Evolutionary conservation across 495 filamentous ascomycete genomes (phyloP), one percentile per base, ranked within the genome.

Genomic region (Astrothelium subdiscretum): DNA sequence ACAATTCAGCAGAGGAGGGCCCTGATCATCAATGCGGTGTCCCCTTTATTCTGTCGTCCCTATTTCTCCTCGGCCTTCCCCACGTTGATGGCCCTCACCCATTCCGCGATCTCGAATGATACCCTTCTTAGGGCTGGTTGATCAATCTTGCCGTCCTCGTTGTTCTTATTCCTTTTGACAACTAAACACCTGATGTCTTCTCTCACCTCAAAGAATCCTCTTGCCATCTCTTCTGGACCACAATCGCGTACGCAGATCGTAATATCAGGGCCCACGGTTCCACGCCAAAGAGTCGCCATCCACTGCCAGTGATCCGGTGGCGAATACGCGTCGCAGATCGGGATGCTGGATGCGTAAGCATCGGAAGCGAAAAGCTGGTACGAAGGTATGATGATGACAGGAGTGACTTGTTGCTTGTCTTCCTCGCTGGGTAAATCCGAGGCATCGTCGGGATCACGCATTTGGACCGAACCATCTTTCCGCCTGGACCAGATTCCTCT

Each of bases 261-360:
- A 63, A 97, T 78, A 74, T 98, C 94, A 0, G 92, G 83, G 0
- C 90, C 91, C 0, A 92, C 81, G 59, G 89, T 88, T 1, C 89
- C 88, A 1, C 92, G 86, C 92, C 92, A 98, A 2, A 96, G 80
- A 58, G 89, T 94, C 31, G 92, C 94, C 78, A 92, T 90, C 94
- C 94, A 97, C 74, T 96, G 91, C 94, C 94, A 98, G 71, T 98
- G 94, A 69, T 98, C 91, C 31, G 89, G 77, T 0, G 89, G 85
- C 1, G 82, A 81, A 70, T 95, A 96, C 2, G 83, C 77, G 66
- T 96, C 92, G 12, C 78, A 74, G 57, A 95, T 88, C 8, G 87
- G 87, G 12, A 92, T 83, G 18, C 78, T 75, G 58, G 79, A 81
- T 0, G 91, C 86, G 67, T 87, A 92, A 32, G 78, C 73, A 68